Evolutionary conservation across 2,329 filamentous ascomycete genomes (phyloP), one percentile per base, ranked within the genome.

Genomic region (Colletotrichum sp.): DNA sequence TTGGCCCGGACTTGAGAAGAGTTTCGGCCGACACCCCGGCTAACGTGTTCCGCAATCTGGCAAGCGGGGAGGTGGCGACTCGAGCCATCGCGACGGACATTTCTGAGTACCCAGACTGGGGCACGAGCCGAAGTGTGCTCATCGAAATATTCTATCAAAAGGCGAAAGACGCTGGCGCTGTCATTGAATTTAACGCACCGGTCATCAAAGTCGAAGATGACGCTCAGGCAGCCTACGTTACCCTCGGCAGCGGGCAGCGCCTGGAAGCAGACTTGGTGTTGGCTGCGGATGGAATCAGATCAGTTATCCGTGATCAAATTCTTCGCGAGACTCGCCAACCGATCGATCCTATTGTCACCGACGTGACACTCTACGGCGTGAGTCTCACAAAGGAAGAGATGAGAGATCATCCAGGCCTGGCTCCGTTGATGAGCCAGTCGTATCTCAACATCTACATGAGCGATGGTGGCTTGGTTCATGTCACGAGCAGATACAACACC

Each of bases 391-490:
- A 39, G 13, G 44, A 69, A 18, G 57, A 77, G 6, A 60, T 79
- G 26, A 34, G 13, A 13, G 3, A 28, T 3, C 34, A 76, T 13
- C 69, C 72, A 1, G 75, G n/a, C 2, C 68, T 77, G 18, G 64
- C 36, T 8, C 74, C 69, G 6, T 68, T 80, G 62, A 78, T 77
- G 30, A 70, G 79, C 32, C 69, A 78, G 34, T 52, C 67, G 15
- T 76, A 78, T 16, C 77, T 80, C 68, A 80, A 78, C 30, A 57
- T 73, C 7, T 80, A 79, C 76, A 77, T 76, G 67, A 78, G 78
- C 30, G 55, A 77, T 0, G 75, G 76, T 13, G 76, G 75, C 5
- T 62, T 79, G 18, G 76, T 75, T 0, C 39, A 49, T 8, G 71
- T 80, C 4, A 78, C 78, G 6, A 67, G 64, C 13, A 75, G 79